Evolutionary conservation across 148 eudicot genomes (phyloP), one percentile per base, ranked within the genome.

Genomic region (Persicaria tinctoria): DNA sequence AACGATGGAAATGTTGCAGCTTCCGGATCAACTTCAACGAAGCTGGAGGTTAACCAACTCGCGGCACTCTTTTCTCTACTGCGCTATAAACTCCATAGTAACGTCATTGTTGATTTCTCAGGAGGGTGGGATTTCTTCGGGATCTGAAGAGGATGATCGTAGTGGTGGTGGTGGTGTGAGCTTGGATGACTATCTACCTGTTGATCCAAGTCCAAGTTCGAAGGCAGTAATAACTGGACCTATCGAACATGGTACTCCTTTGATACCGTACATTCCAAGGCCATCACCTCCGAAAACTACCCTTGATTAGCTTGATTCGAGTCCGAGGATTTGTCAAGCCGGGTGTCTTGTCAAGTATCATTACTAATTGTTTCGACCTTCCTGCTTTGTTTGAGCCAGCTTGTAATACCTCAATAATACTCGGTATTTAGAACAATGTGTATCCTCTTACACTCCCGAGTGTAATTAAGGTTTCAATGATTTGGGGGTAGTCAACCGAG

Each of bases 171-270:
- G 78, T 4, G 49, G 63, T 5, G 32, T 72, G 5, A 64, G 14
- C 23, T 59, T 80, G 44, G 81, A 85, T 56, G 87, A 85, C 63
- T 85, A 85, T 54, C 74, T 71, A 3, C 83, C 87, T 0, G 73
- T 83, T 3, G 81, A 87, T 77, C 90, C 90, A 0, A 79, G 73
- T 12, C 87, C 90, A 50, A 87, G 81, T 72, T 85, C 85, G 32
- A 87, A 87, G 73, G 86, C 86, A 10, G 60, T 87, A 60, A 80
- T 81, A 74, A 85, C 80, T 1, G 84, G 86, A n/a, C 85, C 87
- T 44, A 79, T 86, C 44, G 80, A 80, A 69, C 89, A 84, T 64
- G 83, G 83, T 64, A 80, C 87, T 23, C 89, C 87, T 56, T 75
- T 86, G 47, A 78, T 84, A 81, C 89, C 89, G 51, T 84, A 84